Evolutionary conservation across 441 rosid species (phyloP), one percentile per base, ranked within the genome.

Genomic region (Populus hybrid): DNA sequence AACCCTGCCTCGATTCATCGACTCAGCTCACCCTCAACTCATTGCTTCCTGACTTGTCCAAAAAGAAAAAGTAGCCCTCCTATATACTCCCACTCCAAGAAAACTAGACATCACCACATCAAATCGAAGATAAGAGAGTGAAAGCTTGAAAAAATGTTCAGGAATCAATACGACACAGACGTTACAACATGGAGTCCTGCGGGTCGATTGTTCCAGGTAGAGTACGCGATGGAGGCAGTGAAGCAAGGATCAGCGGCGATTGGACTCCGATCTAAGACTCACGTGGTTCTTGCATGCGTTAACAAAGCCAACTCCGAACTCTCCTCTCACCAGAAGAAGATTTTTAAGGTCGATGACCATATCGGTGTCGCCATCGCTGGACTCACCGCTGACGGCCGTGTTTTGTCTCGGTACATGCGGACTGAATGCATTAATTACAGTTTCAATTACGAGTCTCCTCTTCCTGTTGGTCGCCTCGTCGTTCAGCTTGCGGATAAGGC

Each of bases 221-320:
- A 95, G 84, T 94, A 94, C 86, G 97, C 99, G 50, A 95, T 95
- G 99, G 99, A 95, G 87, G 98, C 98, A 1, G 98, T 95, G 77
- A 95, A 94, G 85, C 99, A 94, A 82, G 99, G 99, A 38, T 94
- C 97, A 18, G 99, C 98, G 5, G 99, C 98, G 35, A 92, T 94
- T 50, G 97, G 99, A 0, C 94, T 91, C 86, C 92, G 99, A 94
- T 95, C 99, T 84, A 94, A 85, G 87, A 83, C 94, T 59, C 98
- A 96, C 80, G 94, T 84, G 50, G 97, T 94, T 26, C 86, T 92
- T 68, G 98, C 91, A 24, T 92, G 97, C 80, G 95, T 94, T 67
- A 95, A 94, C 84, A 95, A 95, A 87, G 90, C 97, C 70, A 91
- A 93, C 75, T 91, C 92, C 8, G 99, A 94, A 88, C 95, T 96